A percentile compares a stretch with the other conserved stretches of the same genome.
phyloP scores from a whole-genome alignment of 2,329 filamentous ascomycete genomes.

The Dactylellina parvicollis region DNA sequence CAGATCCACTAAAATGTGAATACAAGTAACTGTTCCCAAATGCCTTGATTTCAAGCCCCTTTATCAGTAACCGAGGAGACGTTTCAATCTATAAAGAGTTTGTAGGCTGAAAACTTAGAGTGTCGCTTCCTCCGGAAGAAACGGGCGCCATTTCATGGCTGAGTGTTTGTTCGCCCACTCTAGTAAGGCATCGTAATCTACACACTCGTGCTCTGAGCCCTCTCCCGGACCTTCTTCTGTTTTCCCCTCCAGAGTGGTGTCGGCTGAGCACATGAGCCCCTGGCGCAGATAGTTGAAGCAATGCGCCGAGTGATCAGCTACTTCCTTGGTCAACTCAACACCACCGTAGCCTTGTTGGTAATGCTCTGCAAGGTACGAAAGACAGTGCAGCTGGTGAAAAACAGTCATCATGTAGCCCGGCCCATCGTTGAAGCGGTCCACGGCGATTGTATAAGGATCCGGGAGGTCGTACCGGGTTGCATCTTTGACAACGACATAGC shows the following conservation, averaged over 20 bases:
- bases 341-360: constrained; percentile 61
- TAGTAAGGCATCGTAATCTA: constrained; percentile 61
- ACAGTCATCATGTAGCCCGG: constrained; percentile 62
- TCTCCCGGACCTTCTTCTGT: constrained; percentile 61
- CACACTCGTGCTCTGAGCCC: constrained; percentile 61
- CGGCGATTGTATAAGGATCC: constrained; percentile 59
- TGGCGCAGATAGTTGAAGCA: constrained; percentile 63
- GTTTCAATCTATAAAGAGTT: too few species aligned
- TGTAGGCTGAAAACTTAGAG: too few species aligned
- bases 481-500: constrained; percentile 60
- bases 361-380: constrained; percentile 61
- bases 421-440: constrained; percentile 60
- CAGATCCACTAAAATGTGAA: too few species aligned
- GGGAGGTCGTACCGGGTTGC: constrained; percentile 59
- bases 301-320: constrained; percentile 61
- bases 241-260: constrained; percentile 61
- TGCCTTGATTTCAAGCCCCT: too few species aligned
- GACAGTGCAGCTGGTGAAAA: constrained; percentile 63
- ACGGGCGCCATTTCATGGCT: constrained; percentile 59
- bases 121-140: constrained; percentile 38
- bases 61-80: too few species aligned
- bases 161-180: constrained; percentile 60
- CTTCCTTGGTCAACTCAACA: constrained; percentile 59
- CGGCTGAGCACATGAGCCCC: constrained; percentile 61
- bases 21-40: too few species aligned